These are phyloP conservation scores for Babesia sp. DNA, from an alignment of 169 alveolate species.

Conservation along the genomic window DNA sequence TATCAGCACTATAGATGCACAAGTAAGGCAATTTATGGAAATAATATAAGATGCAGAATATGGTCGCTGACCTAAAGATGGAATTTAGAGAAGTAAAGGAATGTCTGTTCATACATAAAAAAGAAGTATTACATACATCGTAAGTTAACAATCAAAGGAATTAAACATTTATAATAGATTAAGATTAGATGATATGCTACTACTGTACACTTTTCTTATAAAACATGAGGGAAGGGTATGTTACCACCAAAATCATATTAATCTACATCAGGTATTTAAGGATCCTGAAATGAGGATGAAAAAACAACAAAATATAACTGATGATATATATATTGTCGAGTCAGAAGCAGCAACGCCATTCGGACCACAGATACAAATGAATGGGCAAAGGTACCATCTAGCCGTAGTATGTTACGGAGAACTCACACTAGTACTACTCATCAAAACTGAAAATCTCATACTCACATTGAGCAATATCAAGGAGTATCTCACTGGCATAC, in stretches of 20 bases:
- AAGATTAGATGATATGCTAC: conserved; percentile 44
- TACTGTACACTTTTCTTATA: conserved; percentile 40
- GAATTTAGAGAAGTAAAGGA: conserved; percentile 36
- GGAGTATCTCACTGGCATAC: conserved; percentile 24
- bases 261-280: background rate
- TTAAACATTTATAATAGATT: conserved; percentile 3
- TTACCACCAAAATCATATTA: background rate
- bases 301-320: background rate
- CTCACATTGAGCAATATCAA: conserved; percentile 20
- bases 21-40: conserved; percentile 20
- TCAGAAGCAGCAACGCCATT: conserved; percentile 41
- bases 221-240: conserved; percentile 41
- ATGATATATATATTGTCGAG: conserved; percentile 34
- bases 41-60: background rate
- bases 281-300: conserved; percentile 2
- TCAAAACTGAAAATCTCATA: conserved; percentile 3
- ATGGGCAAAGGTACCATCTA: conserved; percentile 30
- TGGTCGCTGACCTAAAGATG: conserved; percentile 43
- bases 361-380: conserved; percentile 47
- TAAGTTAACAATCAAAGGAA: background rate
- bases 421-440: conserved; percentile 7
- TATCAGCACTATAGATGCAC: conserved; percentile 45
- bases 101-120: conserved; percentile 35
- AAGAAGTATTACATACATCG: conserved; percentile 51
- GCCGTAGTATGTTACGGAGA: conserved; percentile 11